Conservation (phyloP, 108 stramenopile species). For the Pseudonitzschia multistriata region DNA sequence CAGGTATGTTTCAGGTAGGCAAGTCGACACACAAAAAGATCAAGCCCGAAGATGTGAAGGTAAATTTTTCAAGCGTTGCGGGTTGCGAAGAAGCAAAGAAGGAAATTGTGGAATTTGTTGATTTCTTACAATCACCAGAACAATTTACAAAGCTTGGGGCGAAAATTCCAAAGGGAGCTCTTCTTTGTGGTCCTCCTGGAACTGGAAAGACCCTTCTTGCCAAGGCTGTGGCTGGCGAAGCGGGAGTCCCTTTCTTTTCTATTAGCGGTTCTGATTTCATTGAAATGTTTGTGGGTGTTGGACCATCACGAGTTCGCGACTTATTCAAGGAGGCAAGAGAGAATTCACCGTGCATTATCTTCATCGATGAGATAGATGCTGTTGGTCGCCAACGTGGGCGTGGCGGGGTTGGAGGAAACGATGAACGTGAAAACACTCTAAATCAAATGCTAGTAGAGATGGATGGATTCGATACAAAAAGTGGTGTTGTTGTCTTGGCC, state of each 20-base stretch:
- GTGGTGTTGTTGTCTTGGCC: conserved; percentile 86
- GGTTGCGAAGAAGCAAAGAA: conserved; percentile 95
- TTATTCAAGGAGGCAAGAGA: conserved; percentile 91
- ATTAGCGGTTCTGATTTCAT: conserved; percentile 94
- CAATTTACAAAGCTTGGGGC: conserved; percentile 87
- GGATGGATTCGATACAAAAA: conserved; percentile 85
- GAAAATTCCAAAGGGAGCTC: conserved; percentile 93
- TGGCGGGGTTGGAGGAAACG: conserved; percentile 76
- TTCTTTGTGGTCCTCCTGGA: conserved; percentile 90
- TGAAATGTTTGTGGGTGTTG: conserved; percentile 94
- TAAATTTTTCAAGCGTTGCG: conserved; percentile 89
- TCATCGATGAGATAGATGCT: conserved; percentile 99
- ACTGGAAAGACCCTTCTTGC: conserved; percentile 98
- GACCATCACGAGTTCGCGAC: conserved; percentile 93
- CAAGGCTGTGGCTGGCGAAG: conserved; percentile 98
- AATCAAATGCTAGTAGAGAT: conserved; percentile 94
- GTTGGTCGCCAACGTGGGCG: conserved; percentile 85
- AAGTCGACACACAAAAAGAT: conserved; percentile 73
- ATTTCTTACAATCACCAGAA: conserved; percentile 83
- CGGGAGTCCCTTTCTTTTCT: conserved; percentile 93
- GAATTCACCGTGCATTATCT: conserved; percentile 94
- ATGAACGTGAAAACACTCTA: conserved; percentile 91
- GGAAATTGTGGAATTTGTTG: conserved; percentile 96
- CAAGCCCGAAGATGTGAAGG: conserved; percentile 67
- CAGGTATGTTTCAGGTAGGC: conserved; percentile 73